Base-by-base conservation (phyloP, 2,329 filamentous ascomycete species). In the Neonectria sp. region DNA sequence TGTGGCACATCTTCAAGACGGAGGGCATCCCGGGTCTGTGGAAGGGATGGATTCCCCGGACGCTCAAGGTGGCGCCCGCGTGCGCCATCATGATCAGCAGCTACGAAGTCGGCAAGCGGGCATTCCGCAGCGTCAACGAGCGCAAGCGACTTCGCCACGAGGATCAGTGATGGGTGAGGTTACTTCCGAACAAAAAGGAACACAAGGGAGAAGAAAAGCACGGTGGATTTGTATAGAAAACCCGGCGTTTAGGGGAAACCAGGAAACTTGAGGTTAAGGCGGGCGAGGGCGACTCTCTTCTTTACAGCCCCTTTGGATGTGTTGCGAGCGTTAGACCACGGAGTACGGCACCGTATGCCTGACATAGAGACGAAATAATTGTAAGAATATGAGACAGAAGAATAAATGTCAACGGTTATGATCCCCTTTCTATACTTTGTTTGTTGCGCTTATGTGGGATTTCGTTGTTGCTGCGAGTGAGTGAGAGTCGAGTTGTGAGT, bases 1-100 rank as follows among this genome's bases (percentile, higher is more conserved):
- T 99, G n/a, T 91, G 90, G 86, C 94, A 97, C 75, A 98, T 99
- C 58, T 97, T 95, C 84, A 88, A 89, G 73, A 92, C 92, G 60
- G 95, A 98, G 81, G 96, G 96, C 2, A 79, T 90, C 17, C 79
- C 88, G 1, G 96, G 96, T 0, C 83, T 99, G 6, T 98, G 97
- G 89, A 93, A 87, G 74, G 96, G 96, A 49, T 98, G 95, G 94
- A 92, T 94, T 27, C 95, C 96, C 0, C 88, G 96, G 45, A 97
- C 94, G 72, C 85, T 98, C 68, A 98, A 98, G 80, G 95, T 99
- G 6, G 95, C 96, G 1, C 96, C 96, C 1, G 94, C 95, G 0
- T 99, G 96, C 81, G 96, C 96, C 31, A 98, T 99, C 79, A 99
- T 99, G 96, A 98, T 99, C 78, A 97, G 94, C 79, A 97, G 92